These are phyloP conservation scores for Aspergillus jensenii DNA, from an alignment of 2,329 filamentous ascomycete genomes.

Conservation along the genomic window DNA sequence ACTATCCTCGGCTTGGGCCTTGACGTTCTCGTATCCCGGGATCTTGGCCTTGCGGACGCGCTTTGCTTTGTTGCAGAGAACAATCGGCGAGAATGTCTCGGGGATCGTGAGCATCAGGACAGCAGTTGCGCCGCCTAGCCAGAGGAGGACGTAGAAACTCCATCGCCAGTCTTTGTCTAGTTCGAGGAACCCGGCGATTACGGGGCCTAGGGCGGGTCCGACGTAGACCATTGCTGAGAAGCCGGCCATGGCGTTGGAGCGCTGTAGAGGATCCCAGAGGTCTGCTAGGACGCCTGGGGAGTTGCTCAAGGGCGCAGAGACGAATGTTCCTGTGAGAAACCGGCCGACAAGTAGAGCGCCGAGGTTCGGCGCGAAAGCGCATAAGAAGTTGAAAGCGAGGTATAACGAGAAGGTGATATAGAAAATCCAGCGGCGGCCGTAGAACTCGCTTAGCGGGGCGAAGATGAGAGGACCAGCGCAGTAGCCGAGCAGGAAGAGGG, in stretches of 20 bases:
- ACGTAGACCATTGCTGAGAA: neutral
- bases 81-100: neutral
- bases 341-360: slow-evolving; percentile 63
- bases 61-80: slow-evolving; percentile 21
- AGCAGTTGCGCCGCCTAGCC: slow-evolving; percentile 29
- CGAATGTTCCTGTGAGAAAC: slow-evolving; percentile 64
- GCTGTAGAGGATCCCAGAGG: neutral
- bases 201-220: slow-evolving; percentile 20
- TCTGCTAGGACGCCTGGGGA: slow-evolving; percentile 20
- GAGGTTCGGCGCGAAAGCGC: slow-evolving; percentile 48
- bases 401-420: slow-evolving; percentile 27
- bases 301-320: slow-evolving; percentile 53
- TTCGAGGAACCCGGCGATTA: slow-evolving; percentile 61
- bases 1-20: slow-evolving; percentile 10
- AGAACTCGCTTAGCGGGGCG: slow-evolving; percentile 66
- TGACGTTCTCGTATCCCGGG: slow-evolving; percentile 21
- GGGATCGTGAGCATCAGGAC: slow-evolving; percentile 54
- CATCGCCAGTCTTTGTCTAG: slow-evolving; percentile 56
- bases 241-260: neutral
- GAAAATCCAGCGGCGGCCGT: slow-evolving; percentile 38
- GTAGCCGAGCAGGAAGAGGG: slow-evolving; percentile 64
- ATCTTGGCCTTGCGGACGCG: slow-evolving; percentile 23
- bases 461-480: slow-evolving; percentile 62
- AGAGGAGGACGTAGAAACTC: slow-evolving; percentile 57
- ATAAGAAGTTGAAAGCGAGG: slow-evolving; percentile 48